Evolutionary conservation across 1,139 yeast genomes (phyloP), one percentile per base, ranked within the genome.

Genomic region (Pneumocystis sp.): DNA sequence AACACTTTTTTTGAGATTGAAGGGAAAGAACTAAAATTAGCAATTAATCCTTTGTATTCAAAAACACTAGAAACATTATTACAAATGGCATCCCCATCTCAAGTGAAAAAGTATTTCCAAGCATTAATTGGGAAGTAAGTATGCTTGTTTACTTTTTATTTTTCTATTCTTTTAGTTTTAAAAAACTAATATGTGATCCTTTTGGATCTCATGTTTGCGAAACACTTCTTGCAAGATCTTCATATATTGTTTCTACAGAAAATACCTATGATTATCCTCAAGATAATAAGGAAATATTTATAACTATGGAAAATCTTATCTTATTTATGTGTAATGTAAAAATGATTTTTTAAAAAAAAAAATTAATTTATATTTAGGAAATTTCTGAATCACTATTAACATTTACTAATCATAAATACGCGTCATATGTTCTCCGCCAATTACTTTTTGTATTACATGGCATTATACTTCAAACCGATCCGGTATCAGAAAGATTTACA

Each of bases 201-300:
- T 93, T 89, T 74, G 85, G 97, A 0, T 91, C 97, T 0, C 98
- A 93, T 74, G 96, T 95, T 65, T 80, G 90, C 64, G 98, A 93
- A 74, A 89, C 97, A 0, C 79, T 91, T 63, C 76, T 93, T 59
- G 89, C 87, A 40, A 80, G 95, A 73, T 76, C 83, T 64, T 95
- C 96, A 0, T 85, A 89, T 0, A 75, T 87, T 67, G 81, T 89
- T 88, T 77, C 76, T 79, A 69, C 73, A 77, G 73, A 78, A 75
- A 60, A 66, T 67, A 67, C 35, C n/a, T 42, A 50, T 15, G 62
- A 34, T 10, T 42, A 61, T 12, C 19, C 50, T n/a, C 75, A 71
- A 59, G 77, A 74, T n/a, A 76, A 72, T 39, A 75, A 72, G 1
- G 74, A 72, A 15, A 76, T 70, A 12, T 71, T 70, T 19, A 64